Evolutionary conservation across 345 rosid genomes (phyloP).

Genomic region (Eucalyptus paniculata): DNA sequence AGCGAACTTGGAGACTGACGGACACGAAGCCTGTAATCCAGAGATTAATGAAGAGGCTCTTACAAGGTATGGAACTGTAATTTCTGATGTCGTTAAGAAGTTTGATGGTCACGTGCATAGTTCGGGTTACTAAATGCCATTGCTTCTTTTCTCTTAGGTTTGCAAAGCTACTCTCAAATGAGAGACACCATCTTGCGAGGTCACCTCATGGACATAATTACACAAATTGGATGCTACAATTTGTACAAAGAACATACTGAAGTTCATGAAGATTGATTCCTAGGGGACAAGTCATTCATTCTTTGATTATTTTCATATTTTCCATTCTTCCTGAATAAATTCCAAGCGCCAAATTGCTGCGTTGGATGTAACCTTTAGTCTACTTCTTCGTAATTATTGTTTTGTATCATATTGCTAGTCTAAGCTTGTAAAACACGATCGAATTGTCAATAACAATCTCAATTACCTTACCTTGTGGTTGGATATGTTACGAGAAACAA

Average conservation of each 20-base stretch:
- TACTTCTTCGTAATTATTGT: neutral
- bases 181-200: constrained; percentile 32
- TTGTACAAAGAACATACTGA: neutral
- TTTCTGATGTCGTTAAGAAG: neutral
- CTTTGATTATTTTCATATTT: neutral
- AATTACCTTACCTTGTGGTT: neutral
- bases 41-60: constrained; percentile 34
- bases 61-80: constrained; percentile 3
- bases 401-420: neutral
- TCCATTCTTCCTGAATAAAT: neutral
- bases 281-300: neutral
- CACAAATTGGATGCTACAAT: neutral
- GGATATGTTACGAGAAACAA: neutral
- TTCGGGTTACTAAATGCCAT: neutral
- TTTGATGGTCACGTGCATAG: neutral
- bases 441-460: neutral
- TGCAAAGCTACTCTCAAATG: constrained; percentile 43
- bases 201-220: constrained; percentile 4
- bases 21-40: neutral
- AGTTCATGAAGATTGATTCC: neutral
- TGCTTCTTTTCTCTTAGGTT: constrained; percentile 11
- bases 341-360: neutral
- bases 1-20: constrained; percentile 32
- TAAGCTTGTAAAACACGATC: neutral
- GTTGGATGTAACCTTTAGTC: neutral